Conservation (phyloP, 202 grass and related monocot genomes). For the Carex arenaria region DNA sequence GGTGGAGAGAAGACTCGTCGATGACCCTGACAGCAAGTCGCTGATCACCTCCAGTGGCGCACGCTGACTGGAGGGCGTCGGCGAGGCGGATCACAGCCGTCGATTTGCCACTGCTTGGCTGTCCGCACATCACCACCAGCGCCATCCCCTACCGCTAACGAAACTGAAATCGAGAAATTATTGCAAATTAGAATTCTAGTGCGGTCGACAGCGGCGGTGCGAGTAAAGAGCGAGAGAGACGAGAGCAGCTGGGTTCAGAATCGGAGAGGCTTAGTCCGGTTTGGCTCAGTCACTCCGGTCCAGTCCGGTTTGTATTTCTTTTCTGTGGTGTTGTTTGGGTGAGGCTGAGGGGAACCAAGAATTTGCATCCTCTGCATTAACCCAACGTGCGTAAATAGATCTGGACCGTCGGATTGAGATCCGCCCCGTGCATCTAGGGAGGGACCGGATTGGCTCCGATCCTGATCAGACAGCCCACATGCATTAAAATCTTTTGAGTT, state of each 20-base stretch:
- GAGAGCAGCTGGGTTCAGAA: not conserved
- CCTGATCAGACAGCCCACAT: too few relatives aligned
- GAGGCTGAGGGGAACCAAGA: too few relatives aligned
- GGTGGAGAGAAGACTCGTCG: slow-evolving; percentile 83
- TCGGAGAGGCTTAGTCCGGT: not conserved
- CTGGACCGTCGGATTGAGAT: too few relatives aligned
- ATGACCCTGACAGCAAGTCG: slow-evolving; percentile 47
- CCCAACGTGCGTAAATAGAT: too few relatives aligned
- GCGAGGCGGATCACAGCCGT: slow-evolving; percentile 49
- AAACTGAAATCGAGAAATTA: not conserved
- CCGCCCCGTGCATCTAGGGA: too few relatives aligned
- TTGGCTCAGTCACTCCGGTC: not conserved
- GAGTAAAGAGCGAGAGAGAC: not conserved
- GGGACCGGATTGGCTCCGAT: too few relatives aligned
- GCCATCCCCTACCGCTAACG: slow-evolving; percentile 32
- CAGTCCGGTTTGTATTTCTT: not conserved
- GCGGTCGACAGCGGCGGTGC: not conserved
- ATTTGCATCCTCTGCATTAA: too few relatives aligned
- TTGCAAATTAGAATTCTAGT: not conserved
- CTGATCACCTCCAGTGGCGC: slow-evolving; percentile 1
- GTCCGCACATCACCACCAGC: slow-evolving; percentile 88
- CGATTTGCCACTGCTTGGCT: slow-evolving; percentile 90
- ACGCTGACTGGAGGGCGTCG: slow-evolving; percentile 33
- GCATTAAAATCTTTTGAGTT: too few relatives aligned
- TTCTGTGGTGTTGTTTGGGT: too few relatives aligned